Evolutionary conservation across 352 stramenopile genomes (phyloP).

Genomic region (Pythium aphanidermatum): DNA sequence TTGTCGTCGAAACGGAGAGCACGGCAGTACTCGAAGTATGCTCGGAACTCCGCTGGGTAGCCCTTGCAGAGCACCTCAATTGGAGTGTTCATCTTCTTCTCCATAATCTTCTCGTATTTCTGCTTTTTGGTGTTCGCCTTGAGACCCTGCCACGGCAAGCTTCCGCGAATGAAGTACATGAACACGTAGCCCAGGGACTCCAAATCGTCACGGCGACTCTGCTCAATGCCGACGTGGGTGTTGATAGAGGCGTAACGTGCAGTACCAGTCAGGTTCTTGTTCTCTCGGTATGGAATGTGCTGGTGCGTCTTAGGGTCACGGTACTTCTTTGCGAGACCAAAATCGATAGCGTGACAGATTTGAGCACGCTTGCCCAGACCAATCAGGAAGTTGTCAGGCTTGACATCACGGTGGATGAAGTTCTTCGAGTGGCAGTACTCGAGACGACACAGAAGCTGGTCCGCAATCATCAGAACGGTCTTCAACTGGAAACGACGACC

Average conservation of each 20-base stretch:
- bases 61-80: constrained; percentile 92
- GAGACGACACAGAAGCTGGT: constrained; percentile 79
- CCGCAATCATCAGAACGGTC: constrained; percentile 93
- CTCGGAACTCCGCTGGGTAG: constrained; percentile 95
- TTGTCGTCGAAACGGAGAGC: constrained; percentile 86
- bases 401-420: constrained; percentile 89
- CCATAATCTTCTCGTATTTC: constrained; percentile 99
- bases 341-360: constrained; percentile 86
- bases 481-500: constrained; percentile 91
- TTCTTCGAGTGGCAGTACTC: constrained; percentile 88
- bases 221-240: constrained; percentile 98
- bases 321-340: constrained; percentile 89
- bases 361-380: constrained; percentile 83
- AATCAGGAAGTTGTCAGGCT: constrained; percentile 90
- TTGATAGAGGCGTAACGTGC: constrained; percentile 98
- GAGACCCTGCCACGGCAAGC: constrained; percentile 97
- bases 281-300: constrained; percentile 89
- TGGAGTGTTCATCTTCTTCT: constrained; percentile 97
- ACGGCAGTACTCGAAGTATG: constrained; percentile 95
- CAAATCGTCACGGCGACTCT: constrained; percentile 96
- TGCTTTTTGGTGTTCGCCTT: constrained; percentile 94
- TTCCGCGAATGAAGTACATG: constrained; percentile 93
- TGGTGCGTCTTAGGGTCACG: constrained; percentile 85
- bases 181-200: constrained; percentile 96
- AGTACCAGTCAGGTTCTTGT: constrained; percentile 93